Percentiles rank a stretch among this genome's conserved stretches.
Conservation (phyloP, 2,329 filamentous ascomycete genomes). For the Microcyclospora tardicrescens region DNA sequence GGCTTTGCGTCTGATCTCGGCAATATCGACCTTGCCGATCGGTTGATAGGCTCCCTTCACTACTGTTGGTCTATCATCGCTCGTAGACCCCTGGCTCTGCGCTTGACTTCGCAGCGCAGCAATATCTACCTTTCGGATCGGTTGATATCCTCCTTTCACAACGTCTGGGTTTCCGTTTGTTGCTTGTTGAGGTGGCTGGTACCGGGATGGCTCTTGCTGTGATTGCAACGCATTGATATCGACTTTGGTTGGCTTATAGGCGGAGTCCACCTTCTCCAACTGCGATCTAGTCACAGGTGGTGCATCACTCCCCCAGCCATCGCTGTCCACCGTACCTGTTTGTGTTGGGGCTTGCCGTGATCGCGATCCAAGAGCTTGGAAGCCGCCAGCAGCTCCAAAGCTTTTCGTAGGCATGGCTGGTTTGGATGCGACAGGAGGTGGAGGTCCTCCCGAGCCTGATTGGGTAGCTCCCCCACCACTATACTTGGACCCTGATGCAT, state of each 20-base stretch:
- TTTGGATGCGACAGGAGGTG: slow-evolving; percentile 68
- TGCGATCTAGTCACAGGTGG: slow-evolving; percentile 78
- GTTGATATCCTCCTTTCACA: slow-evolving; percentile 78
- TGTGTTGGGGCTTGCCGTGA: slow-evolving; percentile 38
- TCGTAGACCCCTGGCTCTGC: slow-evolving; percentile 40
- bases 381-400: slow-evolving; percentile 37
- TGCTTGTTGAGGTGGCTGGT: slow-evolving; percentile 36
- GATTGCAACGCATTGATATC: slow-evolving; percentile 77
- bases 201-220: slow-evolving; percentile 54
- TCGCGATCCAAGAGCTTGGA: slow-evolving; percentile 59
- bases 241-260: slow-evolving; percentile 91
- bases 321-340: slow-evolving; percentile 54
- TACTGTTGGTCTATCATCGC: slow-evolving; percentile 67
- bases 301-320: slow-evolving; percentile 92
- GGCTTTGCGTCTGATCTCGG: slow-evolving; percentile 74
- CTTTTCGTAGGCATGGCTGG: slow-evolving; percentile 73
- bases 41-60: slow-evolving; percentile 94
- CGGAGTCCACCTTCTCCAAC: slow-evolving; percentile 80
- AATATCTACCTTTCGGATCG: slow-evolving; percentile 95
- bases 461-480: slow-evolving; percentile 44
- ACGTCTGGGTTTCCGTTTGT: slow-evolving; percentile 46
- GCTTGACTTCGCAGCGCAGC: slow-evolving; percentile 70
- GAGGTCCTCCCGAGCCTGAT: slow-evolving; percentile 13
- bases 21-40: slow-evolving; percentile 92
- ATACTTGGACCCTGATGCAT: slow-evolving; percentile 92